A percentile compares a stretch with the other conserved stretches of the same genome.
Conservation (phyloP, 306 rosid genomes). For the Mimosa pudica region DNA sequence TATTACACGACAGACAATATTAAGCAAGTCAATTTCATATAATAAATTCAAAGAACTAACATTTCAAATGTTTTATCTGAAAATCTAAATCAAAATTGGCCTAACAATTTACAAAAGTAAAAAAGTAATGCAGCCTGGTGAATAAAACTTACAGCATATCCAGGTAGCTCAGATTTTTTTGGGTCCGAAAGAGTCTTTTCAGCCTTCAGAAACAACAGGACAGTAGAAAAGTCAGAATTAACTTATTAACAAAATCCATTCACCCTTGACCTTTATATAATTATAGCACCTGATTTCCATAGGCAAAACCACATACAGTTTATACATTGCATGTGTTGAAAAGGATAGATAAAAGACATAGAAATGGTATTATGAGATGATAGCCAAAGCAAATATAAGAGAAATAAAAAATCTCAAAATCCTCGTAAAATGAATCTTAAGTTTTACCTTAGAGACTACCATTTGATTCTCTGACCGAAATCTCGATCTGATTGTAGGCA, state of each 20-base stretch:
- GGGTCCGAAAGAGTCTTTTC: constrained; percentile 47
- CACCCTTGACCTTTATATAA: background rate
- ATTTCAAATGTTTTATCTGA: constrained; percentile 4
- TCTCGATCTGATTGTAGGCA: constrained; percentile 12
- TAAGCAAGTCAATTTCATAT: constrained; percentile 16
- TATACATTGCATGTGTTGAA: background rate
- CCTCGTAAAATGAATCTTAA: constrained; percentile 22
- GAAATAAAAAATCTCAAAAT: constrained; percentile 17
- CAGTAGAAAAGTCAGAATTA: background rate
- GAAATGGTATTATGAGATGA: background rate
- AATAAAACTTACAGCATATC: constrained; percentile 62
- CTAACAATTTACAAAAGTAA: constrained; percentile 22
- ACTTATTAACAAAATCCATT: background rate
- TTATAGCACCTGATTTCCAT: constrained; percentile 15
- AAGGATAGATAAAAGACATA: constrained; percentile 11
- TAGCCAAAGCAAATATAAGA: constrained; percentile 8
- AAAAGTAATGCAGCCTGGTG: constrained; percentile 8
- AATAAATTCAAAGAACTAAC: background rate
- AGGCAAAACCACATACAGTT: constrained; percentile 3
- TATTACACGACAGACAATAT: constrained; percentile 27
- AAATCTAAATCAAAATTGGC: constrained; percentile 17
- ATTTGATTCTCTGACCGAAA: constrained; percentile 12
- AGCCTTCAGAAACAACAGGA: constrained; percentile 37
- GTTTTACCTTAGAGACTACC: constrained; percentile 27
- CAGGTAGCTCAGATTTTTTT: constrained; percentile 69